These are phyloP conservation scores for Petunia hybrid DNA, from an alignment of 305 asterid genomes.

Conservation along the genomic window DNA sequence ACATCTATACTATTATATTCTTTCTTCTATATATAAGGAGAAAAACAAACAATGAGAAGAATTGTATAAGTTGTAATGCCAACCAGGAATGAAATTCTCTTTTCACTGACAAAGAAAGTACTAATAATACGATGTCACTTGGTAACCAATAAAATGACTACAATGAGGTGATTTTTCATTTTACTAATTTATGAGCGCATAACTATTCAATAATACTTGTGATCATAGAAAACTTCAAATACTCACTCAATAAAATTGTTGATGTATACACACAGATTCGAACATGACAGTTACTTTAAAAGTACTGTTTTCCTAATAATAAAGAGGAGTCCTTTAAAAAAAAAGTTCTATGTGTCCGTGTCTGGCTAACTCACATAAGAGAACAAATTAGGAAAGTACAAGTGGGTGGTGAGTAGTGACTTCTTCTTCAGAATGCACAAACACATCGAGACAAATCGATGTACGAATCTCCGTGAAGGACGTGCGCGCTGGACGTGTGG, in stretches of 20 bases:
- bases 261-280: no score
- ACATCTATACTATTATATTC: constrained; percentile 10
- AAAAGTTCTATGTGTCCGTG: not conserved
- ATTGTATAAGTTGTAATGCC: not conserved
- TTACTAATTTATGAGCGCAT: no score
- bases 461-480: not conserved
- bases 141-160: no score
- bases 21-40: not conserved
- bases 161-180: no score
- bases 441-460: not conserved
- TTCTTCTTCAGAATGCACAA: not conserved
- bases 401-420: not conserved
- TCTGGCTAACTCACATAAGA: not conserved
- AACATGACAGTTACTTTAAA: no score
- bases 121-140: not conserved
- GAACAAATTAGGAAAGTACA: not conserved
- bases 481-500: not conserved
- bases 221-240: no score
- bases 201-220: no score
- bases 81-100: not conserved
- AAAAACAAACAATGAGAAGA: not conserved
- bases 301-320: no score
- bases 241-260: no score
- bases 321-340: no score
- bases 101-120: not conserved